Conservation (phyloP, 108 stramenopile genomes). For the Heterococcus sp. region DNA sequence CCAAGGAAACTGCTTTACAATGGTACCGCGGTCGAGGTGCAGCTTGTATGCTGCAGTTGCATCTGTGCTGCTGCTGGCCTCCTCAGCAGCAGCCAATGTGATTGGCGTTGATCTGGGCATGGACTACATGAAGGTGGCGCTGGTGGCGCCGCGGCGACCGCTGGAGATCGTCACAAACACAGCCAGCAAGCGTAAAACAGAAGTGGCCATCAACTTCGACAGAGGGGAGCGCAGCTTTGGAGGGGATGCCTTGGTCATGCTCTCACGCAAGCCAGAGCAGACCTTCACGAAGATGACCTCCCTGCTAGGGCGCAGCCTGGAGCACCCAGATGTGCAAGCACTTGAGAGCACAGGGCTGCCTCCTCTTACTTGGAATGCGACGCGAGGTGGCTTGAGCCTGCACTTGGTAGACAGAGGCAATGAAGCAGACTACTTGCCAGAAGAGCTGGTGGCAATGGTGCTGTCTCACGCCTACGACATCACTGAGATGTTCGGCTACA, state of each 20-base stretch:
- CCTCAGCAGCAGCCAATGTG: slow-evolving; percentile 71
- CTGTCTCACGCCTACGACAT: slow-evolving; percentile 69
- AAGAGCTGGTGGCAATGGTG: slow-evolving; percentile 95
- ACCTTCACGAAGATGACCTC: slow-evolving; percentile 74
- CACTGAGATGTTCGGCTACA: slow-evolving; percentile 70
- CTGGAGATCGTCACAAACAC: slow-evolving; percentile 98
- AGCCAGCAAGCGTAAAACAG: slow-evolving; percentile 97
- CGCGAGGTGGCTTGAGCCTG: slow-evolving; percentile 25
- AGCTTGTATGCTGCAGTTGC: too few species aligned
- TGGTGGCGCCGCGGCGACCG: slow-evolving; percentile 91
- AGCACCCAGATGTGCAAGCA: slow-evolving; percentile 69
- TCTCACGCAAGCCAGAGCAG: slow-evolving; percentile 84
- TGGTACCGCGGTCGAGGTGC: too few species aligned
- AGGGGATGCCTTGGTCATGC: slow-evolving; percentile 72
- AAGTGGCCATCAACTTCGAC: slow-evolving; percentile 94
- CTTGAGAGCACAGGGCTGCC: slow-evolving; percentile 2
- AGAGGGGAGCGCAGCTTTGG: slow-evolving; percentile 84
- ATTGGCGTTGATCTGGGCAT: slow-evolving; percentile 95
- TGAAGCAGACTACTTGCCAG: slow-evolving; percentile 74
- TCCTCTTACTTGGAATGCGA: slow-evolving; percentile 18
- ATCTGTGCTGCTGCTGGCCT: slow-evolving; percentile 37
- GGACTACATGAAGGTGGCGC: slow-evolving; percentile 96
- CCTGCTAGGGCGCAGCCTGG: slow-evolving; percentile 74
- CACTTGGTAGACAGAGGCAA: slow-evolving; percentile 2
- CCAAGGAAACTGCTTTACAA: too few species aligned